A percentile compares a stretch with the other conserved stretches of the same genome.
phyloP scores from a whole-genome alignment of 768 basidiomycete species.

The Kockovaella imperatae region DNA sequence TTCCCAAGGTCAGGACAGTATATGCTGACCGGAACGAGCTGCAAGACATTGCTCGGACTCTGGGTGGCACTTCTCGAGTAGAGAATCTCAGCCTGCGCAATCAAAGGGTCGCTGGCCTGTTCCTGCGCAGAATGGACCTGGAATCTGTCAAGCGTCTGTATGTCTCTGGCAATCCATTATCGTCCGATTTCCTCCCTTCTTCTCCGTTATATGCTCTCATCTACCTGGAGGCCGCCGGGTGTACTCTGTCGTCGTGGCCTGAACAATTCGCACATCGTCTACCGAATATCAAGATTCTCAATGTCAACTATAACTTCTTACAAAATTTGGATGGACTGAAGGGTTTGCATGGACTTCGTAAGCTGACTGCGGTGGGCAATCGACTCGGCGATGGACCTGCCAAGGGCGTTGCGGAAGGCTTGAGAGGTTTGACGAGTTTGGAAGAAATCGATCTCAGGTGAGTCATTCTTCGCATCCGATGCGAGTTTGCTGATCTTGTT shows the following conservation, averaged over 20 bases:
- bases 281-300: conserved; percentile 83
- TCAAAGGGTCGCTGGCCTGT: conserved; percentile 51
- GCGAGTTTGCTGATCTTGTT: neutral
- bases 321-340: conserved; percentile 59
- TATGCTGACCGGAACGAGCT: conserved; percentile 79
- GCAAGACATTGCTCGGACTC: conserved; percentile 18
- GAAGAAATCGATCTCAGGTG: conserved; percentile 90
- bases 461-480: conserved; percentile 26
- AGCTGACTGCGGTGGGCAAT: conserved; percentile 74
- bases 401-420: conserved; percentile 51
- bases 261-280: conserved; percentile 55
- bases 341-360: conserved; percentile 67
- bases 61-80: conserved; percentile 53
- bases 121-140: conserved; percentile 51
- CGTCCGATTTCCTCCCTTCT: conserved; percentile 45
- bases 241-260: conserved; percentile 71
- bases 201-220: conserved; percentile 67
- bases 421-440: conserved; percentile 65
- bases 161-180: conserved; percentile 55
- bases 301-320: conserved; percentile 95
- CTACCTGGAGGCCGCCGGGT: conserved; percentile 86
- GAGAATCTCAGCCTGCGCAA: conserved; percentile 89
- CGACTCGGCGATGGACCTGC: conserved; percentile 56
- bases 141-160: conserved; percentile 90
- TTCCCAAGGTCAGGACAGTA: conserved; percentile 72